Base-by-base conservation (phyloP, 2,329 filamentous ascomycete genomes). In the Hymenoscyphus repandus region DNA sequence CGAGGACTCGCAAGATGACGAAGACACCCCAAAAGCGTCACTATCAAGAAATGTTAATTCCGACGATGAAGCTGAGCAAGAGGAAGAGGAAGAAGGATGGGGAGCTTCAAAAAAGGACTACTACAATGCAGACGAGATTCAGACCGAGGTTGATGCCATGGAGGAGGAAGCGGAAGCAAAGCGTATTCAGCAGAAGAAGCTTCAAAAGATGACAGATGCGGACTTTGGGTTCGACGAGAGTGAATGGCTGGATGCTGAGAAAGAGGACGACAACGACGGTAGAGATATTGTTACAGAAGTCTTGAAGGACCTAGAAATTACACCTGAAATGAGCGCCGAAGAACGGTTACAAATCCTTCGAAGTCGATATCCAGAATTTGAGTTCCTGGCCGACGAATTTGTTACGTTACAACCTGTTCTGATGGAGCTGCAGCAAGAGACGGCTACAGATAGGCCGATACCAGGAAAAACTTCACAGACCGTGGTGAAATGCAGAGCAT, bases 211-310 rank as follows among this genome's bases (percentile, higher is more conserved):
- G 88, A 81, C 83, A 5, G 91, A 95, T 59, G 86, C 87, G 36
- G 93, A 99, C 66, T 99, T 96, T 64, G 85, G 90, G 7, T 95
- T 97, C 58, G 90, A 97, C 62, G 88, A 95, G 64, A 79, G 82
- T 38, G 90, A 95, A 59, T 97, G 92, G 93, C 67, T 85, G 34
- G 81, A 78, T 22, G 72, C 76, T 13, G 77, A 75, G 2, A 74
- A 74, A 13, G 72, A 74, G 18, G 71, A 71, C 2, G 71, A 64
- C 7, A 72, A 74, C 3, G 70, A 63, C 7, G 72, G 54, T 9
- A 73, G 75, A 18, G 72, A 82, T 13, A 78, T 85, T n/a, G 81
- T 95, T 11, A 93, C 85, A 3, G 90, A 97, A 66, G 80, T 91
- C n/a, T 75, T 97, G 42, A 88, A 90, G 46, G 86, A 95, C 61